Conservation (phyloP, 2,329 filamentous ascomycete species). For the Ceratocystis cubensis region DNA sequence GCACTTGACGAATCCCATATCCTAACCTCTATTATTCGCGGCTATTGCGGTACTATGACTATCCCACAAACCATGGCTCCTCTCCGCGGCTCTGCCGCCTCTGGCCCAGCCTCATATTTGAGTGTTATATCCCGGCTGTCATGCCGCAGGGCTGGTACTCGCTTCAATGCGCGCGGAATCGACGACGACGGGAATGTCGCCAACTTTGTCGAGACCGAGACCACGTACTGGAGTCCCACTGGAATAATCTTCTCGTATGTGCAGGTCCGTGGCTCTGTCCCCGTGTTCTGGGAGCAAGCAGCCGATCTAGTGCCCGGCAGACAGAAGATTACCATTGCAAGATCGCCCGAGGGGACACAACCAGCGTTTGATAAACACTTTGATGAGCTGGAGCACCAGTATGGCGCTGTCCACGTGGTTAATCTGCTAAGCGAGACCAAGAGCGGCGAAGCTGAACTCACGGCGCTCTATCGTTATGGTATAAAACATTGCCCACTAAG, state of each 20-base stretch:
- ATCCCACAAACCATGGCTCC: constrained; percentile 68
- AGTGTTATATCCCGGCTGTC: constrained; percentile 88
- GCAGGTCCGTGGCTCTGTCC: constrained; percentile 84
- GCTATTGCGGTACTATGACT: constrained; percentile 77
- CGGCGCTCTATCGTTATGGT: constrained; percentile 64
- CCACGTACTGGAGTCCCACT: constrained; percentile 72
- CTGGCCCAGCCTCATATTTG: constrained; percentile 66
- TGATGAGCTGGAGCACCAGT: constrained; percentile 68
- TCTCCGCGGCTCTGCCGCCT: constrained; percentile 37
- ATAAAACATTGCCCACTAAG: constrained; percentile 63
- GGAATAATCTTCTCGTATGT: constrained; percentile 81
- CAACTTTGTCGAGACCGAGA: constrained; percentile 98
- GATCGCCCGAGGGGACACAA: constrained; percentile 80
- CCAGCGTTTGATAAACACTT: constrained; percentile 95
- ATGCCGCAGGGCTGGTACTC: constrained; percentile 78
- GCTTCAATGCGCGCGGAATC: constrained; percentile 94
- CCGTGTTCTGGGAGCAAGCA: constrained; percentile 93
- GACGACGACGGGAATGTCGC: constrained; percentile 96
- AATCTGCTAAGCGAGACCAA: constrained; percentile 90
- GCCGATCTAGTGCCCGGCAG: constrained; percentile 79
- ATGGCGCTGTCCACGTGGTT: constrained; percentile 83
- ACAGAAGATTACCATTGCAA: constrained; percentile 84
- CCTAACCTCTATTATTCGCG: constrained; percentile 83
- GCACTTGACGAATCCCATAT: constrained; percentile 78
- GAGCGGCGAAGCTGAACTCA: constrained; percentile 72